Base-by-base conservation (phyloP, 2,329 filamentous ascomycete genomes). In the Chalaropsis ovoidea region DNA sequence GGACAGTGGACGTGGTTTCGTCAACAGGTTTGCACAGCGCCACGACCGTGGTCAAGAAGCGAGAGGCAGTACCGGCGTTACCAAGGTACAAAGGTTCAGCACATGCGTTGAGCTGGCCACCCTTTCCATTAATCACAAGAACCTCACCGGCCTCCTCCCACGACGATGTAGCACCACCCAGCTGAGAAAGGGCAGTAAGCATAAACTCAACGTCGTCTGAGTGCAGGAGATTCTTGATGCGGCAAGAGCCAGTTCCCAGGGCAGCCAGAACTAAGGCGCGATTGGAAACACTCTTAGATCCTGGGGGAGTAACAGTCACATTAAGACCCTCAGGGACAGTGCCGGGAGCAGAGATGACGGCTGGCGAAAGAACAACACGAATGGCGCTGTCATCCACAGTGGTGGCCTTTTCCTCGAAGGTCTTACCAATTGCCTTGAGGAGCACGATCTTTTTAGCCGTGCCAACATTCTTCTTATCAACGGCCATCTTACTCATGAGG, bases 381-480 rank as follows among this genome's bases (percentile, higher is more conserved):
- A 99, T 95, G 67, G 89, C 85, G 69, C 83, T 81, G 73, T 99
- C 95, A 11, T 88, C 83, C n/a, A 97, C 92, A 10, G 90, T 86
- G 70, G 87, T 96, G 35, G 94, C 94, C 74, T 87, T 89, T 65
- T 85, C 87, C 77, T 99, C 94, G 72, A 93, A 77, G 0, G 91
- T 95, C 71, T 87, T 85, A 66, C 94, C 94, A 73, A 99, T 95
- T 13, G 88, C 88, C 0, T 91, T 92, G 11, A 99, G 80, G 7
- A 99, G 82, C 6, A 96, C 93, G 69, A 99, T 88, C 77, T 96
- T 97, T 81, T 99, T 99, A 76, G 93, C 91, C 67, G 84, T 84
- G 1, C 94, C 94, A 56, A 95, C 89, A 70, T 99, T 99, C 80
- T 99, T 99, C 82, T 99, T 99, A 77, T 99, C 94, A 8, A 99